phyloP scores from a whole-genome alignment of 176 grass and related monocot genomes.

The Stipa capillata region DNA sequence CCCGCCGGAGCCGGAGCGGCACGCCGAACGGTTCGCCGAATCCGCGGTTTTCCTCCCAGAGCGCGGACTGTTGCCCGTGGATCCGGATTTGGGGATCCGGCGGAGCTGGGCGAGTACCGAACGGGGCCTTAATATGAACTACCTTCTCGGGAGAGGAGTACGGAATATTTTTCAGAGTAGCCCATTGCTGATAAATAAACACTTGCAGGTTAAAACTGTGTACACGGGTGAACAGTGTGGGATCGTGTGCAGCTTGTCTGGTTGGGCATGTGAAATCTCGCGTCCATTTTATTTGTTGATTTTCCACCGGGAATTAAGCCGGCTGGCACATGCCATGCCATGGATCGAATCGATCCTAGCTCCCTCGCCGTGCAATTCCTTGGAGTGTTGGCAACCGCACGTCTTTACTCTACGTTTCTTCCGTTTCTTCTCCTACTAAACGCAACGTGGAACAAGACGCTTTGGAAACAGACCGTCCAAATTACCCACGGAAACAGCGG shows the following conservation, averaged over 20 bases:
- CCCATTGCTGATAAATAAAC: background rate
- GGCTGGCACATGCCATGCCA: conserved; percentile 10
- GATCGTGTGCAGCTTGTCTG: conserved; percentile 28
- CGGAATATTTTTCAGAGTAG: background rate
- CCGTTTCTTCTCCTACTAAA: background rate
- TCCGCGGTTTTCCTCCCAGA: too few species aligned
- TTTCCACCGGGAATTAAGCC: conserved; percentile 21
- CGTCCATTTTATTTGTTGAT: background rate
- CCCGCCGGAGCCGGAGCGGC: too few species aligned
- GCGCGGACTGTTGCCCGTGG: too few species aligned
- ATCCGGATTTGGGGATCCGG: too few species aligned
- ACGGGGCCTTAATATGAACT: too few species aligned
- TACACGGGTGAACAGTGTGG: conserved; percentile 34
- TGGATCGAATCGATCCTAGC: background rate
- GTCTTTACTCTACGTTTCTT: background rate
- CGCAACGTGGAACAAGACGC: background rate
- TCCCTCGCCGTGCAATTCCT: background rate
- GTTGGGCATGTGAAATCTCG: background rate
- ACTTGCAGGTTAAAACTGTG: background rate
- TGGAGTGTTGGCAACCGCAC: conserved; percentile 2
- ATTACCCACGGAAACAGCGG: background rate
- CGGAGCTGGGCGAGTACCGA: too few species aligned
- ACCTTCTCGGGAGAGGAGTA: background rate
- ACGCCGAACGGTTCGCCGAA: too few species aligned
- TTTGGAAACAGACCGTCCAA: background rate